Percentiles rank a stretch among this genome's conserved stretches.
phyloP scores from a whole-genome alignment of 202 grass and related monocot genomes.

The Sporobolus alterniflorus region DNA sequence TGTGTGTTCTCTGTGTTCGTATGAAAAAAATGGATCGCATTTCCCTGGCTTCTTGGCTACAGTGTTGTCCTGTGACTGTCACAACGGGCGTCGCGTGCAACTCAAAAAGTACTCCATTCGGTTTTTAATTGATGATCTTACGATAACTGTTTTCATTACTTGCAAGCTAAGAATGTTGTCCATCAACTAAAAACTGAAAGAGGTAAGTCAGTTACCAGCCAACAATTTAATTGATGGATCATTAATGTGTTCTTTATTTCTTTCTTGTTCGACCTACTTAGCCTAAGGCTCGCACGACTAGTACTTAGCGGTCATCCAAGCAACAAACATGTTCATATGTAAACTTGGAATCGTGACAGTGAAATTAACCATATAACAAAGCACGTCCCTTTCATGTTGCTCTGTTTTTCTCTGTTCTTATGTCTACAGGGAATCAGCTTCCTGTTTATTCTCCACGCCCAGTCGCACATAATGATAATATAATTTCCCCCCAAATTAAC shows the following conservation, averaged over 20 bases:
- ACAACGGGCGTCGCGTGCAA: background rate
- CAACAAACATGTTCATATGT: background rate
- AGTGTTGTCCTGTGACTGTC: background rate
- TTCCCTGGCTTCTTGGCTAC: background rate
- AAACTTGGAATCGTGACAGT: background rate
- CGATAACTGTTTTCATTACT: background rate
- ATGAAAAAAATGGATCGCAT: background rate
- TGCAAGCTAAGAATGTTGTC: background rate
- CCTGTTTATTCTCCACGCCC: background rate
- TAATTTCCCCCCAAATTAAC: background rate
- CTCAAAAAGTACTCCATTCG: background rate
- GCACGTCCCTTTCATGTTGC: slow-evolving; percentile 1
- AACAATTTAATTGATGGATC: background rate
- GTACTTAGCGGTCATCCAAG: background rate
- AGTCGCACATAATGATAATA: background rate
- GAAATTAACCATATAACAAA: background rate
- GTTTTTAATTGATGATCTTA: background rate
- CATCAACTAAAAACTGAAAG: background rate
- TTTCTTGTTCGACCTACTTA: background rate
- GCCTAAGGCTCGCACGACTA: background rate
- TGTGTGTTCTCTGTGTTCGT: background rate
- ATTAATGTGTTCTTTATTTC: background rate
- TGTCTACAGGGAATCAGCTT: background rate
- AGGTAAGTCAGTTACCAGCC: background rate
- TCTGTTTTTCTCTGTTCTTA: slow-evolving; percentile 6